Conservation (phyloP, 2,329 filamentous ascomycete species). For the Aspergillus caelatus region DNA sequence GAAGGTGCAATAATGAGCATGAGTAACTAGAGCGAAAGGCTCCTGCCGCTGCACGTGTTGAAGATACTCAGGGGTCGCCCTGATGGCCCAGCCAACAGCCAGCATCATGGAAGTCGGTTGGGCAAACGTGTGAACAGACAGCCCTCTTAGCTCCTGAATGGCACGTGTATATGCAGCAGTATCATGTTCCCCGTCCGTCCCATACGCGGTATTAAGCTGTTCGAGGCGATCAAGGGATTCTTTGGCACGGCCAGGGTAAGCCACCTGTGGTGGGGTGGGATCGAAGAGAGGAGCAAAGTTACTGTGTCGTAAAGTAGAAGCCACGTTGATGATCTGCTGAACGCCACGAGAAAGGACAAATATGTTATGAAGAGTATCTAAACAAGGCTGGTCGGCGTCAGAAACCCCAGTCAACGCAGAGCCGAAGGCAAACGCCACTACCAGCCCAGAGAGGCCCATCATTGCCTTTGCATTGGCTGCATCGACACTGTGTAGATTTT, state of each 20-base stretch:
- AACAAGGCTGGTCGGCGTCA: conserved; percentile 1
- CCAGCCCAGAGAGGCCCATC: conserved; percentile 10
- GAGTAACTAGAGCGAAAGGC: conserved; percentile 24
- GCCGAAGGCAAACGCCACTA: conserved; percentile 27
- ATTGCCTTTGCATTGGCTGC: background rate
- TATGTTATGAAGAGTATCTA: conserved; percentile 7
- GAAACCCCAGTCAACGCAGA: conserved; percentile 16
- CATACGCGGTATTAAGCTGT: background rate
- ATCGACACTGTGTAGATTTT: background rate
- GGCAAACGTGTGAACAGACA: background rate
- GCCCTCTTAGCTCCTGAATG: background rate
- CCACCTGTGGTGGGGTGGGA: background rate
- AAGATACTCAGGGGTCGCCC: conserved; percentile 17
- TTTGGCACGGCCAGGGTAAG: background rate
- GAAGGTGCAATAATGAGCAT: conserved; percentile 28
- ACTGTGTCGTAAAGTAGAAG: background rate
- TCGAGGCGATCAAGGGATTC: conserved; percentile 1
- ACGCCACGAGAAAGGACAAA: conserved; percentile 13
- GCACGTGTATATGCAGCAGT: background rate
- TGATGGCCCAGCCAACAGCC: conserved; percentile 26
- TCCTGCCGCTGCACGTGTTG: conserved; percentile 14
- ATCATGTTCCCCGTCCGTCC: background rate
- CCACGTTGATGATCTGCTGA: conserved; percentile 2
- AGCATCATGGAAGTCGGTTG: conserved; percentile 4
- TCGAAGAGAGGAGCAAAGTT: background rate